Percentiles rank a stretch among this genome's conserved stretches.
phyloP scores from a whole-genome alignment of 2,329 filamentous ascomycete genomes.

The Cytospora paraplurivora region DNA sequence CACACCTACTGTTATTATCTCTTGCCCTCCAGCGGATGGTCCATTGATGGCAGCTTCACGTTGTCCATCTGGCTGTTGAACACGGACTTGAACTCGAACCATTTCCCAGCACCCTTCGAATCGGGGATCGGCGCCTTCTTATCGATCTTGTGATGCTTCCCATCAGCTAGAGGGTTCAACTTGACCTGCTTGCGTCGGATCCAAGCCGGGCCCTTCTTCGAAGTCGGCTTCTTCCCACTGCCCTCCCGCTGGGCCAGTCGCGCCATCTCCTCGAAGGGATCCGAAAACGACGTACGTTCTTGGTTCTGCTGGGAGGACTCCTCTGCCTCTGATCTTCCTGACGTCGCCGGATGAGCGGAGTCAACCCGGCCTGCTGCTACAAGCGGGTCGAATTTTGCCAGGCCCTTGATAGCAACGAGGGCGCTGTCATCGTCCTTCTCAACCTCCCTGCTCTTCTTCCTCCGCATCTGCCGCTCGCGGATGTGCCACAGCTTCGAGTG shows the following conservation, averaged over 20 bases:
- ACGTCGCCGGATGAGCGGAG: neutral
- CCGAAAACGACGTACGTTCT: neutral
- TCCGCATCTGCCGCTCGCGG: constrained; percentile 21
- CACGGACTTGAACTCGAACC: neutral
- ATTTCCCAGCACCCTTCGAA: neutral
- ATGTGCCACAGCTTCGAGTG: constrained; percentile 27
- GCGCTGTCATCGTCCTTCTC: neutral
- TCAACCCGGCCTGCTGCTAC: too few species aligned
- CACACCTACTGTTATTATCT: neutral
- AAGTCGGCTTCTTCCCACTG: neutral
- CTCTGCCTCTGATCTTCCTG: neutral
- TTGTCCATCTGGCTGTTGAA: constrained; percentile 2
- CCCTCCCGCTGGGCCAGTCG: neutral
- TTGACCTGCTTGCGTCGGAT: constrained; percentile 7
- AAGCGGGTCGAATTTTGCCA: neutral
- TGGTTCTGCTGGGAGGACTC: neutral
- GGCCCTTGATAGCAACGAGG: constrained; percentile 16
- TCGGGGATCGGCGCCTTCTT: neutral
- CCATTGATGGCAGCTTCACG: neutral
- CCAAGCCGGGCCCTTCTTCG: neutral
- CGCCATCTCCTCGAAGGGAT: neutral
- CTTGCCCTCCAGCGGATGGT: neutral
- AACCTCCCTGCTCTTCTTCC: neutral
- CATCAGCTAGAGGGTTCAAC: constrained; percentile 9
- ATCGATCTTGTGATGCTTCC: neutral